A percentile compares a stretch with the other conserved stretches of the same genome.
phyloP scores from a whole-genome alignment of 202 grass and related monocot genomes.

The Zizania palustris region DNA sequence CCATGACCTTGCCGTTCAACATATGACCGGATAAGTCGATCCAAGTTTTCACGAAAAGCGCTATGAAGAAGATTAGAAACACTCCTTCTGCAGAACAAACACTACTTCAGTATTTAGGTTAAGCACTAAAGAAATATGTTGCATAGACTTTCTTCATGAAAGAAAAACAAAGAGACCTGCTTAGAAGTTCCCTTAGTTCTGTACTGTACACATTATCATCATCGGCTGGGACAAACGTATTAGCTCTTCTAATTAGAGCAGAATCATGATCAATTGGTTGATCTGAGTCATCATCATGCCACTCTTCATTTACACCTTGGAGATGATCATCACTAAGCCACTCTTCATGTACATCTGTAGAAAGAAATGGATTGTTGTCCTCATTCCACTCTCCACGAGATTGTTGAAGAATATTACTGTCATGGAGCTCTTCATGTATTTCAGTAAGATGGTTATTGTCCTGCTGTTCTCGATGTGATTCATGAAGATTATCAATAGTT shows the following conservation, averaged over 20 bases:
- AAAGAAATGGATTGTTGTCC: slow-evolving; percentile 12
- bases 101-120: slow-evolving; percentile 28
- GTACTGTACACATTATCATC: slow-evolving; percentile 79
- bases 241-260: slow-evolving; percentile 54
- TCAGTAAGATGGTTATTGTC: background rate
- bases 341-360: slow-evolving; percentile 55
- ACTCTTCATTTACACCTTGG: slow-evolving; percentile 62
- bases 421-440: slow-evolving; percentile 53
- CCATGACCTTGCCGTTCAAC: slow-evolving; percentile 70
- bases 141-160: background rate
- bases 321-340: slow-evolving; percentile 65
- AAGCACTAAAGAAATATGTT: slow-evolving; percentile 23
- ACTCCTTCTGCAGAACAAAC: slow-evolving; percentile 72
- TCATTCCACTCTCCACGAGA: slow-evolving; percentile 49
- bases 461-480: too few relatives aligned
- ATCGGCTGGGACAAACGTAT: slow-evolving; percentile 68
- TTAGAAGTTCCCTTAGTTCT: slow-evolving; percentile 90
- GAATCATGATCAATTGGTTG: slow-evolving; percentile 53
- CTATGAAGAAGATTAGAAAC: slow-evolving; percentile 98
- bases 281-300: slow-evolving; percentile 60
- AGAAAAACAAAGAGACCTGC: slow-evolving; percentile 60
- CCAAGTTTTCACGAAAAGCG: slow-evolving; percentile 81
- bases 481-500: slow-evolving; percentile 47
- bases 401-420: slow-evolving; percentile 47
- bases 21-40: slow-evolving; percentile 82